Conservation (phyloP, 2,329 filamentous ascomycete species). For the Emericellopsis cladophorae region DNA sequence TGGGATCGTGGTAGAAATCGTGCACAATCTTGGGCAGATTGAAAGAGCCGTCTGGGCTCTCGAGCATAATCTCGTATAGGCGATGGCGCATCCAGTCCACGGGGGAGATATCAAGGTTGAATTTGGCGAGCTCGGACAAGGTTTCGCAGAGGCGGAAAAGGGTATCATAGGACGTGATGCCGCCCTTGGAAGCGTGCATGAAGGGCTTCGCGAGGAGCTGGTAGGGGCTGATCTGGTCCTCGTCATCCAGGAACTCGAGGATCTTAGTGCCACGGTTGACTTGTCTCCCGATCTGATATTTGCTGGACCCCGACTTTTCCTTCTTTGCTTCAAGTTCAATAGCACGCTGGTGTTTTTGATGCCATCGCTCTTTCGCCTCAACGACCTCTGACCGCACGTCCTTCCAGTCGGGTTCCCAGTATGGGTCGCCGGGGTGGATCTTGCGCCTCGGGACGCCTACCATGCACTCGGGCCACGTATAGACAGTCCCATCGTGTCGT, state of each 20-base stretch:
- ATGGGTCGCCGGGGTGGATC: conserved; percentile 35
- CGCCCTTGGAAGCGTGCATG: conserved; percentile 25
- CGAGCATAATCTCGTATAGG: conserved; percentile 32
- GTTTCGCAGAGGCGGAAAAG: conserved; percentile 42
- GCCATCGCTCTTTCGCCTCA: conserved; percentile 32
- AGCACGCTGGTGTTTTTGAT: conserved; percentile 28
- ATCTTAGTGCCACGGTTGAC: conserved; percentile 41
- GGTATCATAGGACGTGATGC: conserved; percentile 40
- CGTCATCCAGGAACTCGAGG: conserved; percentile 34
- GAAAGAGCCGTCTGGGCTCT: conserved; percentile 27
- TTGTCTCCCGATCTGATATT: conserved; percentile 41
- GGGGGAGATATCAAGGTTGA: conserved; percentile 37
- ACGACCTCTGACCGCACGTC: conserved; percentile 28
- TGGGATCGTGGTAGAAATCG: conserved; percentile 43
- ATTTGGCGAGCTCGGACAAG: conserved; percentile 39
- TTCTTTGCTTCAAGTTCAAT: conserved; percentile 16
- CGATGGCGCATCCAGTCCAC: conserved; percentile 46
- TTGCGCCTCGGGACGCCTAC: conserved; percentile 38
- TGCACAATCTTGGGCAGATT: conserved; percentile 37
- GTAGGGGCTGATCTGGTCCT: conserved; percentile 40
- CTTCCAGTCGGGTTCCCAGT: conserved; percentile 43
- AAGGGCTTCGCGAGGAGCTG: conserved; percentile 41
- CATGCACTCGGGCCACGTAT: conserved; percentile 37
- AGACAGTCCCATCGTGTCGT: conserved; percentile 33
- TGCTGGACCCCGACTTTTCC: conserved; percentile 23